Evolutionary conservation across 305 asterid species (phyloP), one percentile per base, ranked within the genome.

Genomic region (Andrographis paniculata): DNA sequence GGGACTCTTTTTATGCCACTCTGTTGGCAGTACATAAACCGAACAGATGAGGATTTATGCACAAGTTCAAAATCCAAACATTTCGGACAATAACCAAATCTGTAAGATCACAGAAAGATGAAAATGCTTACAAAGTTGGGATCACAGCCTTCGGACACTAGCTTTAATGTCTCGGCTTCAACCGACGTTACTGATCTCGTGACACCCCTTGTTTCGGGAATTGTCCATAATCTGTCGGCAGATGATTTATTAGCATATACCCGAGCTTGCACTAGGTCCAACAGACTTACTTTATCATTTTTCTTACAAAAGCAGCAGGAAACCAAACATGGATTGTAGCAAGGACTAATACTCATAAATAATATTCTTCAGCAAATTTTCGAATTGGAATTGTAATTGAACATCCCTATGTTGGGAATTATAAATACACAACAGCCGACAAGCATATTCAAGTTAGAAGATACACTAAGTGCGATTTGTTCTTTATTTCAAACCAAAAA

Each of bases 61-160:
- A 35, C 14, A 35, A 10, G 19, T 19, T 20, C 14, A 8, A 19
- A 45, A 14, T 48, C 24, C 16, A 20, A 43, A 60, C 50, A 21
- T 41, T 33, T 38, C 14, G 38, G 50, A 42, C 27, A 48, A 43
- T 42, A 39, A 56, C 16, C 21, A 33, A 12, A 33, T 27, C 2
- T 12, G 6, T 11, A 12, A 2, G 4, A 7, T 6, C n/a, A 35
- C 4, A 13, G 11, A 1, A 35, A n/a, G 40, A 35, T 35, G 19
- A 22, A 14, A 21, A 27, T 42, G 71, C 96, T 78, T 72, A 87
- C 97, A 61, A 70, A 58, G 45, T 57, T 76, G 43, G 84, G 86
- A 66, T 62, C 70, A 53, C 91, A 84, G 36, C 77, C 78, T 73
- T 84, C 95, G 30, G 95, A 77, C 53, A 80, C 72, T 52, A 80